Evolutionary conservation across 257 asterid genomes (phyloP), one percentile per base, ranked within the genome.

Genomic region (Penstemon barbatus): DNA sequence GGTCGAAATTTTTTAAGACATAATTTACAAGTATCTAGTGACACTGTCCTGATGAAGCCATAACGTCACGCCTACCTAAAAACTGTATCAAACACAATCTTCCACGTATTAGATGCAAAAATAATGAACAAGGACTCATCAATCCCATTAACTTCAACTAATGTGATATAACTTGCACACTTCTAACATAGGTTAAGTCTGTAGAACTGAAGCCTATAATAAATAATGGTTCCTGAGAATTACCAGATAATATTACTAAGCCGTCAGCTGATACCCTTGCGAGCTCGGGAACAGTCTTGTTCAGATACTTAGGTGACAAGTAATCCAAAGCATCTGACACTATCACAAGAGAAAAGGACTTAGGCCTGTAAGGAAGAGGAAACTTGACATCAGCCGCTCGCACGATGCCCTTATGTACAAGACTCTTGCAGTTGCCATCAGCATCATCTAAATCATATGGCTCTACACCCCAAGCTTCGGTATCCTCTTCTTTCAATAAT

Each of bases 391-490:
- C 96, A n/a, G 95, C 94, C 68, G 82, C 90, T 45, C 98, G 96
- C 60, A 87, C 95, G 61, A 84, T 38, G 70, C 96, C 96, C 76
- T 84, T 89, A 70, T 77, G 95, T 73, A 85, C 88, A 72, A 89
- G 96, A 69, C 74, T 76, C 85, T 59, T 86, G 89, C 98, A 92
- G 81, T 66, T 80, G 71, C 78, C 81, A 81, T 89, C 96, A 25
- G 83, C 72, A 66, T 92, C 96, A 51, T 89, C 96, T 53, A 87
- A 70, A 62, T 89, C 98, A 57, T 87, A 89, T 25, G 98, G 96
- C 68, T 92, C 98, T 53, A 92, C 57, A 9, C 98, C 98, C 96
- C 98, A 89, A 42, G 90, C 98, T 81, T 87, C 96, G 12, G 90
- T 86, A 61, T 87, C 96, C 68, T 83, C 96, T 86, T 91, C 95